These are phyloP conservation scores for Lyophyllum atratum DNA, from an alignment of 768 basidiomycete genomes.

Conservation along the genomic window DNA sequence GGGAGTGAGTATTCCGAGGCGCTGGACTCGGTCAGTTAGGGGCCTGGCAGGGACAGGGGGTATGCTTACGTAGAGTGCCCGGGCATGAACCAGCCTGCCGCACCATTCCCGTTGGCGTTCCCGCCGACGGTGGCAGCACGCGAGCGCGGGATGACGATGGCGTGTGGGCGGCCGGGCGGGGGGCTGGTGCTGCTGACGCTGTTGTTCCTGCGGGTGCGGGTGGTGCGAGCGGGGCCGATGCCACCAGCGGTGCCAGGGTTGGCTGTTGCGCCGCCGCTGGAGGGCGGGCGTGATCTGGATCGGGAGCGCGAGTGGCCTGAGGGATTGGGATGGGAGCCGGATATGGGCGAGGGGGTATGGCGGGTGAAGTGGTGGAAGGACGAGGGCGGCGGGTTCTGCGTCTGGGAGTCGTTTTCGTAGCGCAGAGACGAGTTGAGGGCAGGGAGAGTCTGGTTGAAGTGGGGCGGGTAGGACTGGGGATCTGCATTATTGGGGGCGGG, in stretches of 20 bases:
- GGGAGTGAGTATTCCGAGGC: slow-evolving; percentile 39
- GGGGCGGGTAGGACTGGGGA: slow-evolving; percentile 29
- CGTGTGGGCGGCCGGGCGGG: slow-evolving; percentile 57
- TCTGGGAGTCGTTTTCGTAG: slow-evolving; percentile 42
- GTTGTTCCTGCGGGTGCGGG: slow-evolving; percentile 58
- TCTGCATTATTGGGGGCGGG: slow-evolving; percentile 29
- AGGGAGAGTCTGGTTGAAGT: slow-evolving; percentile 53
- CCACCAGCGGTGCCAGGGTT: slow-evolving; percentile 18
- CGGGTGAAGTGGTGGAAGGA: slow-evolving; percentile 31
- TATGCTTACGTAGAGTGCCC: slow-evolving; percentile 30
- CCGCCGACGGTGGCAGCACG: slow-evolving; percentile 27
- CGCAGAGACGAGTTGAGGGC: slow-evolving; percentile 54
- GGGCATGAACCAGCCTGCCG: slow-evolving; percentile 30
- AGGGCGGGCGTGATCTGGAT: slow-evolving; percentile 45
- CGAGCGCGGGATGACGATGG: slow-evolving; percentile 61
- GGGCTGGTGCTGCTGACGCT: slow-evolving; percentile 60
- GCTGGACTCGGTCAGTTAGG: not conserved
- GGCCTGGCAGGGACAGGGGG: not conserved
- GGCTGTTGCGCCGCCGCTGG: slow-evolving; percentile 9
- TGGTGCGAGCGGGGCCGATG: slow-evolving; percentile 56
- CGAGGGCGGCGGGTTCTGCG: slow-evolving; percentile 27
- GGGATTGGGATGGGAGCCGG: slow-evolving; percentile 16
- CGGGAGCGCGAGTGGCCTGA: slow-evolving; percentile 36
- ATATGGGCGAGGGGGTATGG: slow-evolving; percentile 35
- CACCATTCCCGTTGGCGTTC: slow-evolving; percentile 11